phyloP scores from a whole-genome alignment of 2,329 filamentous ascomycete genomes.

The Pseudogymnoascus sp. region DNA sequence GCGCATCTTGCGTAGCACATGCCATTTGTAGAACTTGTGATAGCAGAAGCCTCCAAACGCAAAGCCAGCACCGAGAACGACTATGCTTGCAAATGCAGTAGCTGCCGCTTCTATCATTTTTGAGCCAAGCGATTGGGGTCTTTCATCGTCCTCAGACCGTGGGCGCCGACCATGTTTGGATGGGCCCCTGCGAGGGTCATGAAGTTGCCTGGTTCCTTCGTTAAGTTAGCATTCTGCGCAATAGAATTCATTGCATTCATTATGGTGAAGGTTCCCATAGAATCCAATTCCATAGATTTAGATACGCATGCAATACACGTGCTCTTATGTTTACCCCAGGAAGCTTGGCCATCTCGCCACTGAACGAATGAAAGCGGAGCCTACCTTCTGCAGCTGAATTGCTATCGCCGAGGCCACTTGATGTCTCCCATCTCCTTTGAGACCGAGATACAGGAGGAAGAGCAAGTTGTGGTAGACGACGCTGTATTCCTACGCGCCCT shows the following conservation, averaged over 20 bases:
- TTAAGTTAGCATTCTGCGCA: not conserved
- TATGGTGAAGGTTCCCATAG: not conserved
- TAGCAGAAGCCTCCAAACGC: conserved; percentile 66
- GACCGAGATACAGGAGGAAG: not conserved
- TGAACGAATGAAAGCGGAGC: not conserved
- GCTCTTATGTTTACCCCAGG: not conserved
- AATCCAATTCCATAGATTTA: not conserved
- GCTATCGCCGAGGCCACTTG: conserved; percentile 6
- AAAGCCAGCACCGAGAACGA: conserved; percentile 61
- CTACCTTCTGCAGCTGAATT: conserved; percentile 6
- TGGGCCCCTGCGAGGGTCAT: not conserved
- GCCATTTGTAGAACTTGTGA: conserved; percentile 78
- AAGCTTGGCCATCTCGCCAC: not conserved
- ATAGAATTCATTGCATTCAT: not conserved
- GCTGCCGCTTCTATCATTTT: conserved; percentile 70
- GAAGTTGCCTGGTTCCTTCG: not conserved
- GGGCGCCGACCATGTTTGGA: conserved; percentile 7
- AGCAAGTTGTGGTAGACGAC: not conserved
- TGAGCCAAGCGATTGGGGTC: conserved; percentile 19
- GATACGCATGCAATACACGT: not conserved
- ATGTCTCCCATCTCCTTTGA: conserved; percentile 6
- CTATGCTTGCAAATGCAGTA: conserved; percentile 68
- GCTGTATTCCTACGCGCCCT: not conserved
- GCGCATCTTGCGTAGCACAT: conserved; percentile 88
- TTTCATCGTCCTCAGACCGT: conserved; percentile 13